phyloP scores from a whole-genome alignment of 768 basidiomycete genomes.

The Hericium erinaceus region DNA sequence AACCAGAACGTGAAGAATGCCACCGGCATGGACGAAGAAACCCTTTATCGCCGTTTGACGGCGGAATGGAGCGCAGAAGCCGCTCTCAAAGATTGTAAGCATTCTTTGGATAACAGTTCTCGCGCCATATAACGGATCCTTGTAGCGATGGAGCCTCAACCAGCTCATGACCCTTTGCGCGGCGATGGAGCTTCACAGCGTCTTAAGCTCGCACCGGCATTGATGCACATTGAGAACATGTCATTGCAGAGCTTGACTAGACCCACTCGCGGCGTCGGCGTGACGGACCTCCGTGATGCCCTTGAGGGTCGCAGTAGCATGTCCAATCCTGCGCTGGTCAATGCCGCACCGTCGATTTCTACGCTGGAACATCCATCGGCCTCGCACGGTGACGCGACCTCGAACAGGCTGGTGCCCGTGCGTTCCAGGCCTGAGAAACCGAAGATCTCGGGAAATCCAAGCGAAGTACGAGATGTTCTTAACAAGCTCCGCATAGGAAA shows the following conservation, averaged over 20 bases:
- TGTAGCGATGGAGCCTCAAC: conserved; percentile 47
- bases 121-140: conserved; percentile 1
- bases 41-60: conserved; percentile 10
- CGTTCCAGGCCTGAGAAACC: conserved; percentile 47
- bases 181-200: conserved; percentile 67
- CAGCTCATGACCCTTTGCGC: conserved; percentile 45
- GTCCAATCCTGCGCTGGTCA: conserved; percentile 63
- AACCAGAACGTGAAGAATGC: conserved; percentile 8
- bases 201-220: conserved; percentile 70
- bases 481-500: conserved; percentile 80
- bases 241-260: conserved; percentile 79
- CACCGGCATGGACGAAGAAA: conserved; percentile 9
- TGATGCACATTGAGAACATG: conserved; percentile 88
- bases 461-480: conserved; percentile 74
- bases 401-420: conserved; percentile 39
- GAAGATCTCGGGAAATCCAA: conserved; percentile 39
- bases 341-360: conserved; percentile 62
- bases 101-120: not conserved
- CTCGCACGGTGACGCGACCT: conserved; percentile 21
- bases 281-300: conserved; percentile 82
- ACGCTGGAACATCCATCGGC: conserved; percentile 61
- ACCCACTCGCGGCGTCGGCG: conserved; percentile 74
- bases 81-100: conserved; percentile 71
- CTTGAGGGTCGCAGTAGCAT: conserved; percentile 77
- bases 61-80: conserved; percentile 60